phyloP scores from a whole-genome alignment of 805 yeast species.

The Grigorovia humatica region DNA sequence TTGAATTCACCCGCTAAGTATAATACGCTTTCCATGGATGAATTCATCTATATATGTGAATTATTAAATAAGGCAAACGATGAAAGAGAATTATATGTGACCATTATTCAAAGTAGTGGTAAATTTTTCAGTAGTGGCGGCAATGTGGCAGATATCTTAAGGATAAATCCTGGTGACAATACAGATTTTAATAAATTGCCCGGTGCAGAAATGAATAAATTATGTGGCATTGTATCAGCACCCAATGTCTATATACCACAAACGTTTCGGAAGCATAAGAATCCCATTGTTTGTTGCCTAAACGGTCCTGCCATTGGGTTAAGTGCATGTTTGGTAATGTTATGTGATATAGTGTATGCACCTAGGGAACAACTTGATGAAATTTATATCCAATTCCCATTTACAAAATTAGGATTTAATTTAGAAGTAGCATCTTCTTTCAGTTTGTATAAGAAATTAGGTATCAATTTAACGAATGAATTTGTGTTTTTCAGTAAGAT shows the following conservation, averaged over 20 bases:
- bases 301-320: slow-evolving; percentile 87
- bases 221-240: slow-evolving; percentile 39
- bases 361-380: slow-evolving; percentile 24
- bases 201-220: slow-evolving; percentile 8
- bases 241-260: slow-evolving; percentile 61
- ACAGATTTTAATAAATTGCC: not conserved
- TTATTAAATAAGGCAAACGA: slow-evolving; percentile 50
- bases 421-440: slow-evolving; percentile 70
- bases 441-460: slow-evolving; percentile 58
- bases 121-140: slow-evolving; percentile 80
- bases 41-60: slow-evolving; percentile 50
- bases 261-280: slow-evolving; percentile 56
- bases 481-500: slow-evolving; percentile 62
- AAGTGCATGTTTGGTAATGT: slow-evolving; percentile 55
- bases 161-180: not conserved
- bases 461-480: slow-evolving; percentile 63
- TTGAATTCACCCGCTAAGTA: slow-evolving; percentile 49
- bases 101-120: slow-evolving; percentile 63
- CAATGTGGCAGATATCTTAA: slow-evolving; percentile 28
- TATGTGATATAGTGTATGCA: slow-evolving; percentile 67
- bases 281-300: slow-evolving; percentile 58
- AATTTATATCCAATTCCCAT: slow-evolving; percentile 58
- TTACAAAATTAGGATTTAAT: slow-evolving; percentile 71
- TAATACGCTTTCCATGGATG: slow-evolving; percentile 59
- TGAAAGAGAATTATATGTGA: slow-evolving; percentile 50